These are phyloP conservation scores for Cladophialophora bantiana DNA, from an alignment of 2,329 filamentous ascomycete species.

Conservation along the genomic window DNA sequence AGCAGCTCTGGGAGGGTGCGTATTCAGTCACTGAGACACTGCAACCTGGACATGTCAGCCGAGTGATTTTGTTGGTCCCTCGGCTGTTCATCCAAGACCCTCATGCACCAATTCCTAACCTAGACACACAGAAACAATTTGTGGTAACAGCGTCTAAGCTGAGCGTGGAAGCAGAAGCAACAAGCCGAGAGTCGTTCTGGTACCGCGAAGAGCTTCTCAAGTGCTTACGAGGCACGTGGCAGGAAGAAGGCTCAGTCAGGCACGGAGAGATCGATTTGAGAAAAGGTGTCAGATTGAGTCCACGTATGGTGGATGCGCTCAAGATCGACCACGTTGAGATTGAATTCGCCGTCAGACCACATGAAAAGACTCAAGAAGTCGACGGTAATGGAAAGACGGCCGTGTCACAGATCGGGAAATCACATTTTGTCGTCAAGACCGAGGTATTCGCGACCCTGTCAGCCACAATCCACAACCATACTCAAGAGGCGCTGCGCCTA, in stretches of 20 bases:
- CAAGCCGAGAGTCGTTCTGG: slow-evolving; percentile 86
- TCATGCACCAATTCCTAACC: slow-evolving; percentile 76
- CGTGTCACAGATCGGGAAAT: slow-evolving; percentile 52
- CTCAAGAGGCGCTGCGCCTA: slow-evolving; percentile 69
- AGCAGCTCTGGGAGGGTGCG: slow-evolving; percentile 28
- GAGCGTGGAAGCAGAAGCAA: slow-evolving; percentile 78
- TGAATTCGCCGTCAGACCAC: slow-evolving; percentile 54
- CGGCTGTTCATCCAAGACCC: slow-evolving; percentile 79
- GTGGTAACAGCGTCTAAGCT: slow-evolving; percentile 83
- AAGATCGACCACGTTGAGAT: slow-evolving; percentile 80
- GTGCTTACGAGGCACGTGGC: slow-evolving; percentile 75
- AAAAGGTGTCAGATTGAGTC: slow-evolving; percentile 67
- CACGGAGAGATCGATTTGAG: slow-evolving; percentile 77
- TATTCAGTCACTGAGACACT: slow-evolving; percentile 55
- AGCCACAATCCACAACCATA: slow-evolving; percentile 78
- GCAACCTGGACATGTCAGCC: slow-evolving; percentile 69
- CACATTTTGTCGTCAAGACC: slow-evolving; percentile 56
- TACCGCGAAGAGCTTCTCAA: slow-evolving; percentile 83
- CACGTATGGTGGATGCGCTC: slow-evolving; percentile 82
- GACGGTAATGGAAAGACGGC: slow-evolving; percentile 21
- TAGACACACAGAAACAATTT: slow-evolving; percentile 88
- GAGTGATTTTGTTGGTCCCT: slow-evolving; percentile 77
- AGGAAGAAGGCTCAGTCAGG: slow-evolving; percentile 63
- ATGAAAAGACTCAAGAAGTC: slow-evolving; percentile 12
- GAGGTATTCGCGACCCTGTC: slow-evolving; percentile 74